phyloP scores from a whole-genome alignment of 2,329 filamentous ascomycete species.

The Exophiala calicioides region DNA sequence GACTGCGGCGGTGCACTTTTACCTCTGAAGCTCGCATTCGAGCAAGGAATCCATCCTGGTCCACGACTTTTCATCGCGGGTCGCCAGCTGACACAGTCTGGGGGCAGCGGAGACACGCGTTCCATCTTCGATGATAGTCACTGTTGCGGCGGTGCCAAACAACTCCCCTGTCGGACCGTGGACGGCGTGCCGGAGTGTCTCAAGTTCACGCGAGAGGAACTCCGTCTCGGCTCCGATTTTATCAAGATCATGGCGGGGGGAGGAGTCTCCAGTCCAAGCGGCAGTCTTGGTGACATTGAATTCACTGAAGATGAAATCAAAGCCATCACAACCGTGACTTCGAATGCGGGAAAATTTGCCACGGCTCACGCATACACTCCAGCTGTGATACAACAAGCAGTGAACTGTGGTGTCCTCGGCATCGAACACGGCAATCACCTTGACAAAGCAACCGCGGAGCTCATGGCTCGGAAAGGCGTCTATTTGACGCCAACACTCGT shows the following conservation, averaged over 20 bases:
- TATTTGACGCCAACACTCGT: slow-evolving; percentile 59
- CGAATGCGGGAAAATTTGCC: slow-evolving; percentile 54
- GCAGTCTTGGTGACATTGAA: slow-evolving; percentile 56
- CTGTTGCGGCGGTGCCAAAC: slow-evolving; percentile 46
- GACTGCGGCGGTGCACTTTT: slow-evolving; percentile 60
- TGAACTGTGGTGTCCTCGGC: slow-evolving; percentile 58
- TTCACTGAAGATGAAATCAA: slow-evolving; percentile 59
- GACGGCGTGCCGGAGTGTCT: slow-evolving; percentile 60
- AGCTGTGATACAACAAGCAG: slow-evolving; percentile 55
- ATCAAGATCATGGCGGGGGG: slow-evolving; percentile 64
- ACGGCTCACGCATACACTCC: slow-evolving; percentile 62
- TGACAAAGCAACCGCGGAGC: slow-evolving; percentile 47
- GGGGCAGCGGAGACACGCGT: slow-evolving; percentile 59
- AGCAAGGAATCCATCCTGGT: slow-evolving; percentile 56
- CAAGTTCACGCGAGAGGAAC: slow-evolving; percentile 54
- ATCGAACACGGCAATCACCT: slow-evolving; percentile 58
- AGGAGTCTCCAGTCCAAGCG: slow-evolving; percentile 59
- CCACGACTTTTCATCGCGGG: slow-evolving; percentile 59
- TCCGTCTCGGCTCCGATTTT: slow-evolving; percentile 60
- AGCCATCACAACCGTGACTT: slow-evolving; percentile 55
- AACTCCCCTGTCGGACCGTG: slow-evolving; percentile 48
- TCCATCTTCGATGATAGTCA: slow-evolving; percentile 42
- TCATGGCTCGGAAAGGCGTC: slow-evolving; percentile 53
- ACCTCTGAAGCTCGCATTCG: slow-evolving; percentile 60
- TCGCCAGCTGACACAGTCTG: slow-evolving; percentile 59